Evolutionary conservation across 176 grass and related monocot genomes (phyloP).

Genomic region (barley (Hordeum vulgare)): MorexV3_pseudomolecules_assembly NC_058521.1:569589304-569589803

Average conservation of each 20-base stretch:
- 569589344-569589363: too few species aligned
- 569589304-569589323: background rate
- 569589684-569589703: background rate
- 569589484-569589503: background rate
- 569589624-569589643: background rate
- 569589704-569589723: background rate
- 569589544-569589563: background rate
- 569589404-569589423: background rate
- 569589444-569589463: background rate
- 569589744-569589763: too few species aligned
- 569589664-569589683: too few species aligned
- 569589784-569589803: too few species aligned
- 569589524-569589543: background rate
- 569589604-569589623: too few species aligned
- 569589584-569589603: background rate
- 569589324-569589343: too few species aligned
- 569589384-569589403: background rate
- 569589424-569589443: background rate
- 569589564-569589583: background rate
- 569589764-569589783: too few species aligned
- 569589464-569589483: background rate
- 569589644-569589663: background rate
- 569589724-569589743: background rate
- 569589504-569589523: background rate
- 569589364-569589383: background rate